Conservation (phyloP, 2,329 filamentous ascomycete species). For the Colletotrichum liaoningense region DNA sequence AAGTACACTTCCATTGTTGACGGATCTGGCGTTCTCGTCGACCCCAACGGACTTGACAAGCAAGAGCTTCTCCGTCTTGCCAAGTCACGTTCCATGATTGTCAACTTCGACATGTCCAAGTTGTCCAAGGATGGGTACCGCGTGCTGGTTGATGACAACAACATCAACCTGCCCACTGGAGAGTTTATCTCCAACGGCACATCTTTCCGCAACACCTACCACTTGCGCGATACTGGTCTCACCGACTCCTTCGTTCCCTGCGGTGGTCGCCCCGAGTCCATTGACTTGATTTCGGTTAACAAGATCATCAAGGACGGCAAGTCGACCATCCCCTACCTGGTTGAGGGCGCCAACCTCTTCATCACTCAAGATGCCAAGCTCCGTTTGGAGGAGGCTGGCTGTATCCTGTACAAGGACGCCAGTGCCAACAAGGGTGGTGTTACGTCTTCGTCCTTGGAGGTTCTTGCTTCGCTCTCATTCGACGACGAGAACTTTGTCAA, state of each 20-base stretch:
- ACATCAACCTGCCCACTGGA: slow-evolving; percentile 87
- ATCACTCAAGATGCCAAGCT: slow-evolving; percentile 99
- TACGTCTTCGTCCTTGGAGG: slow-evolving; percentile 95
- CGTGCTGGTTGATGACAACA: slow-evolving; percentile 90
- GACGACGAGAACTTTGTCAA: slow-evolving; percentile 88
- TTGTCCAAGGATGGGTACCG: slow-evolving; percentile 90
- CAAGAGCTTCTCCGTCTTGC: slow-evolving; percentile 87
- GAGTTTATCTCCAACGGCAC: slow-evolving; percentile 93
- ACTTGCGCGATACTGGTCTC: slow-evolving; percentile 80
- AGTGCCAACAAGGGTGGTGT: slow-evolving; percentile 99
- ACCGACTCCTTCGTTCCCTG: slow-evolving; percentile 96
- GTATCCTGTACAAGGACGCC: slow-evolving; percentile 96
- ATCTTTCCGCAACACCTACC: slow-evolving; percentile 96
- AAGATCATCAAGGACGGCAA: slow-evolving; percentile 93
- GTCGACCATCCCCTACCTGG: slow-evolving; percentile 89
- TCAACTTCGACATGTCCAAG: slow-evolving; percentile 85
- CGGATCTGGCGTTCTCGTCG: slow-evolving; percentile 92
- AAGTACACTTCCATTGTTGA: slow-evolving; percentile 97
- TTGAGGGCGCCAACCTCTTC: slow-evolving; percentile 98
- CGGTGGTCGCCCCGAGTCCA: slow-evolving; percentile 95
- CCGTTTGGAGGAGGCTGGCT: slow-evolving; percentile 93
- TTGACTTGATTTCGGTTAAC: slow-evolving; percentile 88
- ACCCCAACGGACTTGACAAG: slow-evolving; percentile 88
- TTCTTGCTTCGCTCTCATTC: slow-evolving; percentile 93
- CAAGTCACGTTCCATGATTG: slow-evolving; percentile 89